Conservation (phyloP, 2,329 filamentous ascomycete genomes). For the Aspergillus terreus region DNA sequence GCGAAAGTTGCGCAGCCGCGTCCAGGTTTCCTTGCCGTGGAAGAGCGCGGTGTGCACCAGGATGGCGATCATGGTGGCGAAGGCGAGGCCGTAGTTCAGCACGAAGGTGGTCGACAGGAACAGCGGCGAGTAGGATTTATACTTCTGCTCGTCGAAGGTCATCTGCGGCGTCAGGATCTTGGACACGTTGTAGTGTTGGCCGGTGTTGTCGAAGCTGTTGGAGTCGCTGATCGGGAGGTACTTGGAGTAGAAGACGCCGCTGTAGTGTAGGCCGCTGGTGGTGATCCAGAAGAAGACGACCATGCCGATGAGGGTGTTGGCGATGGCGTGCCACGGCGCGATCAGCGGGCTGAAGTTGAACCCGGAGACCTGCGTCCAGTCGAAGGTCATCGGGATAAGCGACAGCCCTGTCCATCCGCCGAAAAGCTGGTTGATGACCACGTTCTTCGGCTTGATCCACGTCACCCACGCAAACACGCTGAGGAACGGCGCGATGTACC, state of each 20-base stretch:
- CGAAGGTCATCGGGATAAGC: slow-evolving; percentile 68
- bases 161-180: slow-evolving; percentile 60
- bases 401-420: slow-evolving; percentile 66
- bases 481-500: slow-evolving; percentile 65
- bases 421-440: slow-evolving; percentile 69
- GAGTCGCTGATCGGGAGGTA: slow-evolving; percentile 69
- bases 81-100: slow-evolving; percentile 66
- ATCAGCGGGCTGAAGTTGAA: slow-evolving; percentile 66
- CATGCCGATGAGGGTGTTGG: slow-evolving; percentile 67
- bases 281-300: slow-evolving; percentile 62
- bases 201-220: slow-evolving; percentile 68
- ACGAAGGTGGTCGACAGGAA: slow-evolving; percentile 67
- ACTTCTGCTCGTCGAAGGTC: slow-evolving; percentile 61
- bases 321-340: slow-evolving; percentile 70
- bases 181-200: slow-evolving; percentile 59
- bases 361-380: slow-evolving; percentile 70
- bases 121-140: slow-evolving; percentile 61
- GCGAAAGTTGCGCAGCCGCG: slow-evolving; percentile 57
- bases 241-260: slow-evolving; percentile 60
- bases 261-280: slow-evolving; percentile 61
- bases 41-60: slow-evolving; percentile 66
- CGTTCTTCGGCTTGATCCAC: slow-evolving; percentile 67
- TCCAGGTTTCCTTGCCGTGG: slow-evolving; percentile 64
- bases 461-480: slow-evolving; percentile 69
- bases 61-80: slow-evolving; percentile 66